These are phyloP conservation scores for Ustulina deusta DNA, from an alignment of 2,329 filamentous ascomycete species.

Conservation along the genomic window DNA sequence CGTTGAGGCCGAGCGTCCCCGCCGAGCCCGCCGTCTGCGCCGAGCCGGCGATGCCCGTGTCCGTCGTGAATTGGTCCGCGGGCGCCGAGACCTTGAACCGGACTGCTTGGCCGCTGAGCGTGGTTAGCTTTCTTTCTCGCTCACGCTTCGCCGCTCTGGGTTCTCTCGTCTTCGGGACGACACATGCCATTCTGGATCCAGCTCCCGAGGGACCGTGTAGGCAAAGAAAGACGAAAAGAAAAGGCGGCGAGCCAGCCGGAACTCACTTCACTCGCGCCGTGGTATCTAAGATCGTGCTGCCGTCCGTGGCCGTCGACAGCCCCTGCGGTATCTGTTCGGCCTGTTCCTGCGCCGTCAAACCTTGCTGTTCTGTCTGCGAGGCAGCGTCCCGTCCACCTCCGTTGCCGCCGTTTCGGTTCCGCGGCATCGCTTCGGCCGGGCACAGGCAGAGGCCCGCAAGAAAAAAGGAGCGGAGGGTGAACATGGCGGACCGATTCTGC, in stretches of 20 bases:
- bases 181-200: background rate
- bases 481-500: conserved; percentile 37
- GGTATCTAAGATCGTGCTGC: conserved; percentile 66
- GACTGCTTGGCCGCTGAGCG: conserved; percentile 62
- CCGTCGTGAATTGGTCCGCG: conserved; percentile 63
- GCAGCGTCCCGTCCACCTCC: conserved; percentile 16
- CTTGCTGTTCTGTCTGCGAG: conserved; percentile 32
- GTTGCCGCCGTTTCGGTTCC: conserved; percentile 32
- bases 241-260: background rate
- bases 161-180: background rate
- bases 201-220: background rate
- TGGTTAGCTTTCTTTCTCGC: conserved; percentile 11
- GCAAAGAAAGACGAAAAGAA: background rate
- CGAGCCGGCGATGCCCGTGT: conserved; percentile 62
- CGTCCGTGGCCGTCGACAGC: conserved; percentile 62
- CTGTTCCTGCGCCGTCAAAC: conserved; percentile 45
- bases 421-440: conserved; percentile 44
- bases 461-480: conserved; percentile 47
- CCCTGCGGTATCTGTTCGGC: conserved; percentile 52
- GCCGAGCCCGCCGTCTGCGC: conserved; percentile 48
- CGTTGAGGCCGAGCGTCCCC: conserved; percentile 63
- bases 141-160: too few relatives aligned
- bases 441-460: conserved; percentile 40
- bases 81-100: conserved; percentile 68
- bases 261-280: conserved; percentile 66